Base-by-base conservation (phyloP, 257 asterid genomes). In the Nemophila menziesii region DNA sequence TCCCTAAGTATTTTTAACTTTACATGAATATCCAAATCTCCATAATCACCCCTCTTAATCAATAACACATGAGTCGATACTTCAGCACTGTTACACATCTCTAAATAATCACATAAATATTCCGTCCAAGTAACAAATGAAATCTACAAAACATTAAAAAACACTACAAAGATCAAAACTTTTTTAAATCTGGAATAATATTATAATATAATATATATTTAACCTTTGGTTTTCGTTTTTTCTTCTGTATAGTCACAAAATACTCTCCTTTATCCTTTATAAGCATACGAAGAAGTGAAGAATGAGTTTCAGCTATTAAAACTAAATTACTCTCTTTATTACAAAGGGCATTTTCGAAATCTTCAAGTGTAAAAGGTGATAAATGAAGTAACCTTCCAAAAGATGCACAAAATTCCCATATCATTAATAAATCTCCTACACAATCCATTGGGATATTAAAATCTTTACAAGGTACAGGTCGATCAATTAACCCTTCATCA, bases 301-400 rank as follows among this genome's bases (percentile, higher is more conserved):
- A 75, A 69, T 66, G 85, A 60, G 79, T 72, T 61, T 90, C 98
- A 42, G 72, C 71, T 52, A 85, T 49, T 49, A 90, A 82, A 55
- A 71, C 49, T 14, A 84, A 79, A 43, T 81, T 81, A 73, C 78
- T 62, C 52, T 78, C 93, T 70, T 72, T 84, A 56, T 78, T 73
- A 56, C 93, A 71, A 48, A 90, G 71, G 29, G 96, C 77, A 62
- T 74, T 75, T 68, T 77, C 94, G 55, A 90, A 90, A 68, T 81
- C 94, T 68, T 85, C 96, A 22, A 90, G 79, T 52, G 96, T 71
- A 70, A 90, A 90, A 34, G 93, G 96, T 16, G 75, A 81, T 70
- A 87, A 52, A 36, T 63, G 70, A 58, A 87, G 50, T 33, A 80
- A 74, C 71, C 69, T 71, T 66, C 95, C 79, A 56, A 69, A 87